Base-by-base conservation (phyloP, 305 asterid genomes). In the Fraxinus sp. region DNA sequence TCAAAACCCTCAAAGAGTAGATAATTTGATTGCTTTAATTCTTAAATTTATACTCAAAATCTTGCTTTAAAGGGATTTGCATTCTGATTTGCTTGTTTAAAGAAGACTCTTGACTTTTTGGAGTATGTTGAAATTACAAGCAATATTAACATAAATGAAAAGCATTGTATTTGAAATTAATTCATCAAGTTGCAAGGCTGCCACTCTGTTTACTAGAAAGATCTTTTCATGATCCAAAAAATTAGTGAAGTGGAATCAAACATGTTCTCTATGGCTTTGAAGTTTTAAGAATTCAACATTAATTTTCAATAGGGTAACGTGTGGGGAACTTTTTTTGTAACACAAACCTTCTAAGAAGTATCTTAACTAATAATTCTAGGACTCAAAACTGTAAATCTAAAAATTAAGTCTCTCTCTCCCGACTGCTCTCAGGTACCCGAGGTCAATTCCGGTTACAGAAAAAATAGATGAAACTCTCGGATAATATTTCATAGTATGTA, bases 1-100 rank as follows among this genome's bases (percentile, higher is more conserved):
- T 37, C n/a, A 28, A 66, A 75, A 59, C 7, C 20, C 24, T 7
- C 75, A 70, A 70, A 28, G 24, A 14, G 36, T 9, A 66, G 28
- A 44, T n/a, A 62, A 59, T 20, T 35, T n/a, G 20, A 22, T 49
- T 85, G 70, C 75, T 83, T 84, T 85, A 62, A 83, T 73, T 76
- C 77, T 18, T 49, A 6, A 46, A 2, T 37, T 74, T 37, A 7
- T 83, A 70, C 28, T 16, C 10, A 33, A 68, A 35, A 26, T 66
- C 72, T 82, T 70, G 88, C 86, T 83, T 87, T 7, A n/a, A 87
- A 87, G 90, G 83, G 66, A 84, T 75, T 78, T 70, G 44, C 18
- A 68, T 80, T 32, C 74, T 64, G 76, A 49, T 59, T 84, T 62
- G 14, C 55, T 28, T 28, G 37, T 74, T 74, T 86, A 18, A 77